A percentile compares a stretch with the other conserved stretches of the same genome.
phyloP scores from a whole-genome alignment of 768 basidiomycete species.

The Baorangia bicolor region DNA sequence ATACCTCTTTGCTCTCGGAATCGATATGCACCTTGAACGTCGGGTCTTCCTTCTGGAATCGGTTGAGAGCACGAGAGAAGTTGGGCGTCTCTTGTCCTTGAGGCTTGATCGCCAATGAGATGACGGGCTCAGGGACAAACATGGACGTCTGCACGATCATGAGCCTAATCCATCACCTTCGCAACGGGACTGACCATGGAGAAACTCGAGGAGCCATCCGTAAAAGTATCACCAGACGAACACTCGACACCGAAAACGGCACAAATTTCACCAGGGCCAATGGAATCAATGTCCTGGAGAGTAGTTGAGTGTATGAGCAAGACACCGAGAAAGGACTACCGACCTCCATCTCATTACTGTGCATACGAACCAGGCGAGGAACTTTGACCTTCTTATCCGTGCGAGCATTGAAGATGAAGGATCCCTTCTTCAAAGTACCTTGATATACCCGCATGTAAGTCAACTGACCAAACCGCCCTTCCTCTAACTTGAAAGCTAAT shows the following conservation, averaged over 20 bases:
- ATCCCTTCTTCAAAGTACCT: constrained; percentile 84
- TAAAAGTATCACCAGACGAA: constrained; percentile 97
- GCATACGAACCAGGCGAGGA: constrained; percentile 94
- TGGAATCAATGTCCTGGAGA: constrained; percentile 79
- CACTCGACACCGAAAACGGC: constrained; percentile 99
- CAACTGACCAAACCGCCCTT: constrained; percentile 94
- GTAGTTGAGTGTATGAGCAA: background rate
- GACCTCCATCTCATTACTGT: constrained; percentile 99
- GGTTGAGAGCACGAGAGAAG: constrained; percentile 93
- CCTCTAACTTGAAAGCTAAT: constrained; percentile 97
- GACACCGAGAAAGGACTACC: constrained; percentile 13
- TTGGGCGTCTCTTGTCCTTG: constrained; percentile 92
- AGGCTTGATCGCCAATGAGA: constrained; percentile 91
- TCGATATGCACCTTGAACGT: constrained; percentile 98
- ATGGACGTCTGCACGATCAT: constrained; percentile 73
- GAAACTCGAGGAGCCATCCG: constrained; percentile 83
- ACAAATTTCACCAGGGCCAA: constrained; percentile 98
- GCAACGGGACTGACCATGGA: constrained; percentile 71
- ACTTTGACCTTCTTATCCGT: constrained; percentile 98
- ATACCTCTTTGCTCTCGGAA: constrained; percentile 87
- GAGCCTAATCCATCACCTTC: background rate
- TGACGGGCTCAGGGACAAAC: constrained; percentile 98
- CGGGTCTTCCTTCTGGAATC: constrained; percentile 98
- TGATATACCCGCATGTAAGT: constrained; percentile 99
- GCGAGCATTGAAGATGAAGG: constrained; percentile 84